These are phyloP conservation scores for Crucihimalaya himalaica DNA, from an alignment of 345 rosid genomes.

Conservation along the genomic window DNA sequence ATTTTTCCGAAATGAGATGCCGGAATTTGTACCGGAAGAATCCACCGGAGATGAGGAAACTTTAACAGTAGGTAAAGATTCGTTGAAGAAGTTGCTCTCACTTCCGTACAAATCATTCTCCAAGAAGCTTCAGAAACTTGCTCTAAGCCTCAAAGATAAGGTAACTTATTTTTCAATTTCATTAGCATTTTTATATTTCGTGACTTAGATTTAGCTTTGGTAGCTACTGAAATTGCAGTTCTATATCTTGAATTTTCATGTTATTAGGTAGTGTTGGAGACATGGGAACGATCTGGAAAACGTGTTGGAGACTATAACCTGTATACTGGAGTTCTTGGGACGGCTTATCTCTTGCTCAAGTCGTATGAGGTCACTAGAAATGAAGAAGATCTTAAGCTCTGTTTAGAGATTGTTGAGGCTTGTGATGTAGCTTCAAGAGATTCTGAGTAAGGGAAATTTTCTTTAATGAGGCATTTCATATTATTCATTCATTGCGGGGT, in stretches of 20 bases:
- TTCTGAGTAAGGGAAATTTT: constrained; percentile 45
- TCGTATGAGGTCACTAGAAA: constrained; percentile 51
- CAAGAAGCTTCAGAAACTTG: constrained; percentile 57
- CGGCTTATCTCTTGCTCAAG: constrained; percentile 61
- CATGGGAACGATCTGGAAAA: constrained; percentile 55
- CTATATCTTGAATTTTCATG: neutral
- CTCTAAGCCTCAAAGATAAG: constrained; percentile 72
- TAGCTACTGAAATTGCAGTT: neutral
- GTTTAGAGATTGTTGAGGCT: constrained; percentile 53
- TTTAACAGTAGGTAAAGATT: constrained; percentile 30
- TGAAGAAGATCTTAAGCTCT: constrained; percentile 46
- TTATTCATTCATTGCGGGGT: no score
- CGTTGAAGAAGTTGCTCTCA: constrained; percentile 57
- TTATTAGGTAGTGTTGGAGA: constrained; percentile 53
- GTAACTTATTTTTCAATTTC: constrained; percentile 39
- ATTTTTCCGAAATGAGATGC: constrained; percentile 61
- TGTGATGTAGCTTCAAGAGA: constrained; percentile 56
- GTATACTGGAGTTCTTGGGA: constrained; percentile 60
- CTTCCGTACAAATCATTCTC: constrained; percentile 65
- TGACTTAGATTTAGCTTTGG: neutral
- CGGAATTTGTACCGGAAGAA: constrained; percentile 52
- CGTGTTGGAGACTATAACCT: constrained; percentile 51
- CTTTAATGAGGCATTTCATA: neutral
- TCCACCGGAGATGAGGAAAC: constrained; percentile 7
- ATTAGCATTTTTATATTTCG: neutral